Evolutionary conservation across 345 rosid species (phyloP), one percentile per base, ranked within the genome.

Genomic region (Boechera stricta): DNA sequence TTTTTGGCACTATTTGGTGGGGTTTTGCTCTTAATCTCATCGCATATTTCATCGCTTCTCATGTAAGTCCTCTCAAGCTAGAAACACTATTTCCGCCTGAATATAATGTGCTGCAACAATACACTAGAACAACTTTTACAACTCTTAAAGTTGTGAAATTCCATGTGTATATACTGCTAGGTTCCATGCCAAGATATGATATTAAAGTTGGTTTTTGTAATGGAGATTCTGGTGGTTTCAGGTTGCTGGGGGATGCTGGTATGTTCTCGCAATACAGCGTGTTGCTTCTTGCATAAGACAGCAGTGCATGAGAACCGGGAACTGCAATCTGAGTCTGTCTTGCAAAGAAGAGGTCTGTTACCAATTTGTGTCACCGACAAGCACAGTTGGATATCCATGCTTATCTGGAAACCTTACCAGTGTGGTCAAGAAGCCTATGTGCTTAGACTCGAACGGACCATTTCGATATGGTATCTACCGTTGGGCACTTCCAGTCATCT

Each of bases 1-100:
- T 94, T 52, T 94, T 94, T 44, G 98, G 98, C 35, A 86, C 98
- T 54, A 87, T 94, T 77, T 94, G 98, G 98, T 94, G 97, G 97
- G 98, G 97, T 24, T 94, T 94, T 62, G 91, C 85, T 82, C 87
- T 94, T 41, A 91, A 94, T 66, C 93, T 94, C 71, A 87, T 94
- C 9, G 98, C 97, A 42, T 94, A 94, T 83, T 85, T 94, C 81
- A 90, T 94, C 47, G 92, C 96, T 71, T 94, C 97, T 54, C 98
- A 94, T 36, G 98, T 94, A 77, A 80, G 87, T 76, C 38, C 64
- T 28, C 44, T 77, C 68, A 67, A 6, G 59, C 51, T 45, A 57
- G 42, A 71, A 15, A 29, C 24, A 5, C 2, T n/a, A 67, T 33
- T 10, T 53, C 44, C 12, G 0, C 10, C 16, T 15, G 51, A 51